Evolutionary conservation across 495 filamentous ascomycete species (phyloP).

Genomic region (Ascobolus immersus): DNA sequence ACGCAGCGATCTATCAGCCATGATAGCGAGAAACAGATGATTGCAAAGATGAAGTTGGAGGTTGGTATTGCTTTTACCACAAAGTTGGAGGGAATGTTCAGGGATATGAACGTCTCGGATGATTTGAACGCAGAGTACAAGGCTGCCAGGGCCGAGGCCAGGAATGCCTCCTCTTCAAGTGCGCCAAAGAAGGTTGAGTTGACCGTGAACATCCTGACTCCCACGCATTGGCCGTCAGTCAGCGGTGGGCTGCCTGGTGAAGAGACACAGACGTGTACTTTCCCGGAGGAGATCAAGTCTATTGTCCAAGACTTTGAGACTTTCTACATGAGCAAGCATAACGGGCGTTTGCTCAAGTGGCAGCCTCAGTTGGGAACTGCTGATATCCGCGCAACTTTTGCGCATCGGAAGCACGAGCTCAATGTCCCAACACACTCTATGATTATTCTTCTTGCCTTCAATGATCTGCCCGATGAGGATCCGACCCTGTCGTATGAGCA

Average conservation of each 20-base stretch:
- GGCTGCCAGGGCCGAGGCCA: constrained; percentile 3
- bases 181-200: constrained; percentile 48
- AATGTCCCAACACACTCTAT: constrained; percentile 85
- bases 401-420: constrained; percentile 59
- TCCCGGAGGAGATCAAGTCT: constrained; percentile 46
- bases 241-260: constrained; percentile 41
- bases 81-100: constrained; percentile 94
- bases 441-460: constrained; percentile 75
- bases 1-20: constrained; percentile 67
- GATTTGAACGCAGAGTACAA: constrained; percentile 40
- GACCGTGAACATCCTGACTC: constrained; percentile 61
- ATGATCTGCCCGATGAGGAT: constrained; percentile 39
- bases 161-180: background rate
- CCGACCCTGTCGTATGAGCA: constrained; percentile 27
- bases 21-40: constrained; percentile 85
- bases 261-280: constrained; percentile 30
- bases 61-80: constrained; percentile 80
- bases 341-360: constrained; percentile 72
- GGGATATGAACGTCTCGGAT: constrained; percentile 75
- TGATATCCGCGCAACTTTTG: constrained; percentile 37
- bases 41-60: constrained; percentile 83
- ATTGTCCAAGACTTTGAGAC: constrained; percentile 69
- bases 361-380: constrained; percentile 46
- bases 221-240: constrained; percentile 82
- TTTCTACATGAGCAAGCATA: constrained; percentile 72